Percentiles rank a stretch among this genome's conserved stretches.
Conservation (phyloP, 139 green algal species). For the Asterochloris erici region DNA sequence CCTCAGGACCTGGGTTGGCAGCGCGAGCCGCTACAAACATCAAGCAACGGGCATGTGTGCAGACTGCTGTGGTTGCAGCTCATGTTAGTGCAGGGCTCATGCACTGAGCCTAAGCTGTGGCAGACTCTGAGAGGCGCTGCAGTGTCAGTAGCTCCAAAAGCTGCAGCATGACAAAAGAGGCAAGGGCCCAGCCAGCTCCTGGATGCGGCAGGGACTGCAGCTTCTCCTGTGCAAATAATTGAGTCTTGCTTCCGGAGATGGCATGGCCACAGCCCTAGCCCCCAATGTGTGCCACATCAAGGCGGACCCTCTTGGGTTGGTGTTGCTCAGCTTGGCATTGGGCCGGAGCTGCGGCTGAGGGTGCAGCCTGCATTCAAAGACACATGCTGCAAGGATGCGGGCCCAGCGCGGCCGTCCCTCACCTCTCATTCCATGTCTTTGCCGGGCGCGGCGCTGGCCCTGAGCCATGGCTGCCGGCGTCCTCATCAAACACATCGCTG, state of each 20-base stretch:
- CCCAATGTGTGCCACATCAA: neutral
- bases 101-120: too few species aligned
- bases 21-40: too few species aligned
- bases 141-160: too few species aligned
- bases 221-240: neutral
- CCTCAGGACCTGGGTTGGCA: neutral
- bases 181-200: too few species aligned
- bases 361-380: neutral
- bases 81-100: too few species aligned
- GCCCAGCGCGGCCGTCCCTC: neutral
- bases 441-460: neutral
- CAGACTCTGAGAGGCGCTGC: too few species aligned
- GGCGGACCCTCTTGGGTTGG: neutral
- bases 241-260: neutral
- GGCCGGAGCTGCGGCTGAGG: neutral
- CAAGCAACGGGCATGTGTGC: too few species aligned
- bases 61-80: too few species aligned
- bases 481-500: neutral
- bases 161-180: too few species aligned
- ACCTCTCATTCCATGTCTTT: constrained; percentile 17
- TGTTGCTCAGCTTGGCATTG: neutral
- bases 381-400: neutral
- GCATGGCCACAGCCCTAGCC: neutral
- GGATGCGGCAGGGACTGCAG: too few species aligned
- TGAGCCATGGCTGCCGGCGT: neutral